These are phyloP conservation scores for Rutidosis leptorrhynchoides DNA, from an alignment of 129 eudicot genomes.

Conservation along the genomic window DNA sequence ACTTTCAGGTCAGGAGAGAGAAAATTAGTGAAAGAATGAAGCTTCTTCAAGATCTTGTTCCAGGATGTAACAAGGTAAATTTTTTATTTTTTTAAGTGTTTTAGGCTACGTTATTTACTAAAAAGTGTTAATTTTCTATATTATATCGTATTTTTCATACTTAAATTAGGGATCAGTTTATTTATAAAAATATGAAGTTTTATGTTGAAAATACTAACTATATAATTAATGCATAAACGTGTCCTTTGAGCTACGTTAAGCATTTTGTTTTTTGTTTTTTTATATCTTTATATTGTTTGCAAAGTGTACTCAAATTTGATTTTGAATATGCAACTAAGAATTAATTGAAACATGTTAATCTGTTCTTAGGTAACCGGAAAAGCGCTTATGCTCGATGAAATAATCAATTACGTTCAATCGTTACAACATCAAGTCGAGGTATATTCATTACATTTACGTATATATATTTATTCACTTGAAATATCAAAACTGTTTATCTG, in stretches of 20 bases:
- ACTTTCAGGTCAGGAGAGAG: constrained; percentile 76
- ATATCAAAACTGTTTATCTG: background rate
- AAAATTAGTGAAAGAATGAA: constrained; percentile 96
- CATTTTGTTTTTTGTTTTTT: too few relatives aligned
- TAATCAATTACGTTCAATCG: constrained; percentile 87
- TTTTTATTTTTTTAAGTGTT: too few relatives aligned
- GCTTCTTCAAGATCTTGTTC: constrained; percentile 97
- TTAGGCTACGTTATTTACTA: too few relatives aligned
- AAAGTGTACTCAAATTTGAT: background rate
- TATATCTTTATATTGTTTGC: too few relatives aligned
- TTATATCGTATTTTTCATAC: too few relatives aligned
- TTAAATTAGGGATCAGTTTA: too few relatives aligned
- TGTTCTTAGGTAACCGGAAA: constrained; percentile 78
- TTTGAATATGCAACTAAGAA: background rate
- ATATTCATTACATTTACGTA: constrained; percentile 11
- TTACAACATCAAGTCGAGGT: constrained; percentile 96
- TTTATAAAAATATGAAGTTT: too few relatives aligned
- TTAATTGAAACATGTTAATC: constrained; percentile 4
- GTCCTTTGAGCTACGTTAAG: too few relatives aligned
- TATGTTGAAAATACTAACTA: too few relatives aligned
- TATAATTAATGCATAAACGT: too few relatives aligned
- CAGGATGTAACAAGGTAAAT: constrained; percentile 89
- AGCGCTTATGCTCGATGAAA: constrained; percentile 97
- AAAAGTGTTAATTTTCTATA: too few relatives aligned
- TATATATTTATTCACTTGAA: too few relatives aligned